Conservation (phyloP, 2,329 filamentous ascomycete genomes). For the Cercospora canescens region DNA sequence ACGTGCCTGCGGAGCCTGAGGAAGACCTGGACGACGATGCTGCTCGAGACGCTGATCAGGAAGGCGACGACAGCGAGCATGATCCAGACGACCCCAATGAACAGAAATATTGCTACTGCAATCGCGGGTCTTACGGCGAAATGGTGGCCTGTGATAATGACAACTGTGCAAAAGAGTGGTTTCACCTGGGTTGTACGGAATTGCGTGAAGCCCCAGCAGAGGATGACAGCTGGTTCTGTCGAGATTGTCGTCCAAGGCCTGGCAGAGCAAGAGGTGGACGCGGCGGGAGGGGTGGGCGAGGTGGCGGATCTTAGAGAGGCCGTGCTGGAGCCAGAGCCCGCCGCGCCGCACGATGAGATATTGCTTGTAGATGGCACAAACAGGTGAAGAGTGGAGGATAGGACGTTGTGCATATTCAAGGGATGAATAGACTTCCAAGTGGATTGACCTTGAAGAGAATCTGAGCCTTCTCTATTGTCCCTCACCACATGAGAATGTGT, state of each 20-base stretch:
- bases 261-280: constrained; percentile 18
- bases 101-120: constrained; percentile 66
- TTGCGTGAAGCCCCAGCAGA: constrained; percentile 60
- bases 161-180: constrained; percentile 65
- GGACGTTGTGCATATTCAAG: neutral
- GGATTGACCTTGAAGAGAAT: too few species aligned
- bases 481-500: neutral
- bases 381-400: neutral
- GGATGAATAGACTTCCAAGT: neutral
- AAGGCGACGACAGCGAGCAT: constrained; percentile 29
- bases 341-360: neutral
- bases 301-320: constrained; percentile 7
- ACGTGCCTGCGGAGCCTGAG: constrained; percentile 11
- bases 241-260: constrained; percentile 44
- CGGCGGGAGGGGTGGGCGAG: constrained; percentile 21
- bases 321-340: constrained; percentile 5
- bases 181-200: constrained; percentile 65
- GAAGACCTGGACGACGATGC: constrained; percentile 29
- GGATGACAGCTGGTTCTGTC: constrained; percentile 55
- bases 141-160: constrained; percentile 71
- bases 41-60: neutral
- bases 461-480: too few species aligned
- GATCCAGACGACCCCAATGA: constrained; percentile 54
- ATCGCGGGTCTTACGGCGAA: constrained; percentile 64
- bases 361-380: neutral